Percentiles rank a stretch among this genome's conserved stretches.
Conservation (phyloP, 2,329 filamentous ascomycete species). For the Periglandula ipomoeae region DNA sequence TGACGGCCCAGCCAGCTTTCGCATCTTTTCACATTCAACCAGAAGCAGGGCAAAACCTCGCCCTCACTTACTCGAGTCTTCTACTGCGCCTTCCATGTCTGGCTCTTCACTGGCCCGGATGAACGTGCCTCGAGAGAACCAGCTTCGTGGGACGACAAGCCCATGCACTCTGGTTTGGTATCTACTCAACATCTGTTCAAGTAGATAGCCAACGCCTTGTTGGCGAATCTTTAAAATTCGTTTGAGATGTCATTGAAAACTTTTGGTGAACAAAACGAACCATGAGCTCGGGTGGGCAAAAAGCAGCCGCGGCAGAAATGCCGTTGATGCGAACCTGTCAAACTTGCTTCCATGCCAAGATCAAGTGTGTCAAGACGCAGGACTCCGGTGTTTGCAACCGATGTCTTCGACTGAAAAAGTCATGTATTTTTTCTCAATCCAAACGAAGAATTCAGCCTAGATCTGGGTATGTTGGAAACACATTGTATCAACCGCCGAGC, state of each 20-base stretch:
- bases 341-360: constrained; percentile 26
- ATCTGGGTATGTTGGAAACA: constrained; percentile 11
- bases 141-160: no score
- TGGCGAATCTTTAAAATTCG: background rate
- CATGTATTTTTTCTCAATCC: constrained; percentile 22
- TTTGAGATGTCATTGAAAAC: background rate
- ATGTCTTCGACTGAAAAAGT: constrained; percentile 23
- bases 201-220: background rate
- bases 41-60: no score
- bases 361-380: constrained; percentile 24
- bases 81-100: no score
- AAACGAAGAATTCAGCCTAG: constrained; percentile 17
- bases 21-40: no score
- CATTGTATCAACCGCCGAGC: background rate
- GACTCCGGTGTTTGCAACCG: constrained; percentile 23
- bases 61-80: no score
- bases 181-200: no score
- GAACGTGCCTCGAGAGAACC: no score
- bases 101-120: no score
- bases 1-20: no score
- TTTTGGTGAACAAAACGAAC: background rate
- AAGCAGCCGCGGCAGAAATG: background rate
- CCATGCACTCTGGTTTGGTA: no score
- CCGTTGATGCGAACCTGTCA: constrained; percentile 21
- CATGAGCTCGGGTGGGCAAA: background rate